These are phyloP conservation scores for Fusarium sarcochroum DNA, from an alignment of 2,329 filamentous ascomycete species.

Conservation along the genomic window DNA sequence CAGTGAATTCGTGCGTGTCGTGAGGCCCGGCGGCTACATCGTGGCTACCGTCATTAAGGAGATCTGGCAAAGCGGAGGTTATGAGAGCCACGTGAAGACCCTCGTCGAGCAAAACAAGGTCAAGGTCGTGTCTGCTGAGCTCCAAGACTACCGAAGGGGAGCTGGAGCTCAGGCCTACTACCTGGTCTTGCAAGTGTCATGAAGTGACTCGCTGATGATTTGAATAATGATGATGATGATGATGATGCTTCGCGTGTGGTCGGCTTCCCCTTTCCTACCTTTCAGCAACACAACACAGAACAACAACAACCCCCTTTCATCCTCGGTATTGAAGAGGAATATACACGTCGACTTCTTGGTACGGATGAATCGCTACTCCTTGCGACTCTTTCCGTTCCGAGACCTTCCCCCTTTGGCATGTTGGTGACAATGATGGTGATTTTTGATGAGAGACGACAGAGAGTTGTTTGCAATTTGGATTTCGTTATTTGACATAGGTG, in stretches of 20 bases:
- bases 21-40: conserved; percentile 62
- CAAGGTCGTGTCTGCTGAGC: conserved; percentile 48
- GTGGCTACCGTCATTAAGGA: conserved; percentile 65
- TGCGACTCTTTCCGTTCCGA: conserved; percentile 1
- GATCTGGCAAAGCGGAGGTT: conserved; percentile 65
- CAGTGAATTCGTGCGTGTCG: conserved; percentile 64
- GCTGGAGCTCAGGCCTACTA: conserved; percentile 51
- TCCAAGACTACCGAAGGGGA: conserved; percentile 52
- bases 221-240: conserved; percentile 26
- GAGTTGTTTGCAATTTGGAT: conserved; percentile 24
- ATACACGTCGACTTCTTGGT: conserved; percentile 7
- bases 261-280: background rate
- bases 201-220: conserved; percentile 27
- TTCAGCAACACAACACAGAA: conserved; percentile 21
- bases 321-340: conserved; percentile 5
- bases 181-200: conserved; percentile 49
- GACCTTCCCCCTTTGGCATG: conserved; percentile 1
- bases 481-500: conserved; percentile 29
- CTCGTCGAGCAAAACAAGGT: conserved; percentile 48
- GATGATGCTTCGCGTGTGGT: conserved; percentile 18
- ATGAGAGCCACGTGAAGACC: conserved; percentile 58
- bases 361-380: background rate
- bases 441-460: conserved; percentile 22
- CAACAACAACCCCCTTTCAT: background rate
- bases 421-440: conserved; percentile 32